Percentiles rank a stretch among this genome's conserved stretches.
These are phyloP conservation scores for Penicillium sp. DNA, from an alignment of 2,329 filamentous ascomycete genomes.

Conservation along the genomic window DNA sequence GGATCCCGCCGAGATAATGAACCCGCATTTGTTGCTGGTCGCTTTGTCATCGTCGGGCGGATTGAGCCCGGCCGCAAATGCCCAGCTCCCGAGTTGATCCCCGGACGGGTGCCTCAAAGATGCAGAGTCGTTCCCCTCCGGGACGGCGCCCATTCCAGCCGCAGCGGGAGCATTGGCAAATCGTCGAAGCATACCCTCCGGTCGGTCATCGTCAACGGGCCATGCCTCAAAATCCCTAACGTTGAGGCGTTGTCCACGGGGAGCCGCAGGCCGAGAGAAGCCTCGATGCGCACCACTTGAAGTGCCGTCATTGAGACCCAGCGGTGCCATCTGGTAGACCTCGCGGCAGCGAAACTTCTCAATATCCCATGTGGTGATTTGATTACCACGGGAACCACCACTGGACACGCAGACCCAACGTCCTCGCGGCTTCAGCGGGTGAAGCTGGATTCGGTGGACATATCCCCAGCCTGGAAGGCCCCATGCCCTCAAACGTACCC, in stretches of 20 bases:
- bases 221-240: slow-evolving; percentile 69
- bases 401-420: slow-evolving; percentile 86
- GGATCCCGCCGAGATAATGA: slow-evolving; percentile 79
- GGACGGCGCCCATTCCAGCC: slow-evolving; percentile 58
- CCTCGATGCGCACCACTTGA: slow-evolving; percentile 38
- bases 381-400: slow-evolving; percentile 71
- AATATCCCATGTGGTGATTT: slow-evolving; percentile 92
- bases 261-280: slow-evolving; percentile 47
- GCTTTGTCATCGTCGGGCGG: slow-evolving; percentile 58
- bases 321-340: slow-evolving; percentile 64
- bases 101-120: slow-evolving; percentile 14
- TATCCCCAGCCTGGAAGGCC: slow-evolving; percentile 73
- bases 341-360: slow-evolving; percentile 86
- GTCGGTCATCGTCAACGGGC: slow-evolving; percentile 83
- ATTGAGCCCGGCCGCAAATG: slow-evolving; percentile 68
- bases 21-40: slow-evolving; percentile 62
- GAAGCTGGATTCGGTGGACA: slow-evolving; percentile 72
- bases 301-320: slow-evolving; percentile 14
- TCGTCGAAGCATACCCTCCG: slow-evolving; percentile 78
- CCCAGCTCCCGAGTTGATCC: slow-evolving; percentile 57
- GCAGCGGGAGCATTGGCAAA: slow-evolving; percentile 57
- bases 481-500: slow-evolving; percentile 80
- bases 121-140: slow-evolving; percentile 15
- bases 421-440: slow-evolving; percentile 71
- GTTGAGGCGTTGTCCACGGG: slow-evolving; percentile 19